Percentiles rank a stretch among this genome's conserved stretches.
phyloP scores from a whole-genome alignment of 75 land plant genomes.

The Larix kaempferi region DNA sequence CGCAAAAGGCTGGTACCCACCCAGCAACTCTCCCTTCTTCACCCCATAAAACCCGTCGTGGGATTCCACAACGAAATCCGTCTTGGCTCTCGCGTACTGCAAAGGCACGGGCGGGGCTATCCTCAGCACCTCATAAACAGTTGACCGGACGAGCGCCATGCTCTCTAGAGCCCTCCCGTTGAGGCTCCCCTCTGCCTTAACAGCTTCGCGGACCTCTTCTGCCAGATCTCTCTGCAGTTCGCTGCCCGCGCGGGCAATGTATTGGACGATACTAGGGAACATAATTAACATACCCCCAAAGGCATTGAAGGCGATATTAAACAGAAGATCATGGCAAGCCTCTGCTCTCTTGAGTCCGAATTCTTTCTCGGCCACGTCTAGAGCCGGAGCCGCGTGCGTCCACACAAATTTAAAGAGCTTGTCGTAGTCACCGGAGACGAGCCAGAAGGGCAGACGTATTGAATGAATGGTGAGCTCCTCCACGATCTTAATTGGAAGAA shows the following conservation, averaged over 20 bases:
- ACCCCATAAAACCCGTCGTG: conserved; percentile 27
- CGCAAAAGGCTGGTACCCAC: conserved; percentile 54
- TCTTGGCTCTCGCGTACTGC: conserved; percentile 34
- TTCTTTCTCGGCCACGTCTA: conserved; percentile 27
- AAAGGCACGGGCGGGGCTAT: conserved; percentile 22
- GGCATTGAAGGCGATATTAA: conserved; percentile 38
- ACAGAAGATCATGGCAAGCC: conserved; percentile 46
- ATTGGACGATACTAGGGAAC: conserved; percentile 25
- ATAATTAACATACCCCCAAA: not conserved
- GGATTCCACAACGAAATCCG: conserved; percentile 32
- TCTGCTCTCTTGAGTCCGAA: conserved; percentile 27
- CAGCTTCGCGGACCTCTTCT: conserved; percentile 28
- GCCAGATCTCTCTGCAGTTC: conserved; percentile 36
- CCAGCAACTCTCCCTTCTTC: conserved; percentile 52
- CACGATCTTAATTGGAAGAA: conserved; percentile 6
- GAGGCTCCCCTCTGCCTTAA: conserved; percentile 9
- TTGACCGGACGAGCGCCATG: conserved; percentile 34
- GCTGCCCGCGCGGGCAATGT: conserved; percentile 22
- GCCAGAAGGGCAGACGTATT: conserved; percentile 15
- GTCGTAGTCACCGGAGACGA: conserved; percentile 19
- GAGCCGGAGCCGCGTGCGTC: conserved; percentile 7
- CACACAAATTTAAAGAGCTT: conserved; percentile 23
- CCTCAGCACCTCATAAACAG: conserved; percentile 43
- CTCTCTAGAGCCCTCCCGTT: conserved; percentile 26
- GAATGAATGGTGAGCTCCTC: conserved; percentile 3